These are phyloP conservation scores for Eucalyptus globulus DNA, from an alignment of 345 rosid species.

Conservation along the genomic window DNA sequence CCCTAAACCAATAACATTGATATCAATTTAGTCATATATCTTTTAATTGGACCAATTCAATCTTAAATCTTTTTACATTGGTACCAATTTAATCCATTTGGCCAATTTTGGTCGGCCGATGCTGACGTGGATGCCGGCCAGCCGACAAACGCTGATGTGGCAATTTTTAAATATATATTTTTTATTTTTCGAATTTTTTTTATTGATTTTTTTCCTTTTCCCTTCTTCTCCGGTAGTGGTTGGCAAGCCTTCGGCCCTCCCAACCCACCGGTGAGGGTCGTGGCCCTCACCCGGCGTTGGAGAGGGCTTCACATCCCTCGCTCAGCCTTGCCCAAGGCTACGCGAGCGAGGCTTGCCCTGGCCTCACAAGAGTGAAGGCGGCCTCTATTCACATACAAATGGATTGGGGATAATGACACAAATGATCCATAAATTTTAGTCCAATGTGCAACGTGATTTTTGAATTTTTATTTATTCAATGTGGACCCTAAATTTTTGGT, in stretches of 20 bases:
- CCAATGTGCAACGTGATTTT: too few species aligned
- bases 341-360: accelerated
- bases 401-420: too few species aligned
- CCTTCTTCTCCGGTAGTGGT: accelerated
- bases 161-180: too few species aligned
- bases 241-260: accelerated
- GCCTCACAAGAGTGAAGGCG: accelerated
- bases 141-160: accelerated
- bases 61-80: accelerated
- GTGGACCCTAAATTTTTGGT: accelerated
- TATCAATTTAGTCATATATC: too few species aligned
- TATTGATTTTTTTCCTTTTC: too few species aligned
- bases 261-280: accelerated
- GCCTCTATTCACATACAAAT: too few species aligned
- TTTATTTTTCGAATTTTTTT: accelerated
- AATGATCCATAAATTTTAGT: too few species aligned
- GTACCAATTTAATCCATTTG: accelerated
- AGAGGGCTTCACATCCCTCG: accelerated
- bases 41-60: too few species aligned
- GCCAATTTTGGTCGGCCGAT: accelerated
- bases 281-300: accelerated
- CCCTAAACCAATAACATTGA: too few species aligned
- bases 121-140: accelerated
- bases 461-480: too few species aligned
- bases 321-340: accelerated